Conservation (phyloP, 129 eudicot species). For the Ambrosia artemisiifolia region DNA sequence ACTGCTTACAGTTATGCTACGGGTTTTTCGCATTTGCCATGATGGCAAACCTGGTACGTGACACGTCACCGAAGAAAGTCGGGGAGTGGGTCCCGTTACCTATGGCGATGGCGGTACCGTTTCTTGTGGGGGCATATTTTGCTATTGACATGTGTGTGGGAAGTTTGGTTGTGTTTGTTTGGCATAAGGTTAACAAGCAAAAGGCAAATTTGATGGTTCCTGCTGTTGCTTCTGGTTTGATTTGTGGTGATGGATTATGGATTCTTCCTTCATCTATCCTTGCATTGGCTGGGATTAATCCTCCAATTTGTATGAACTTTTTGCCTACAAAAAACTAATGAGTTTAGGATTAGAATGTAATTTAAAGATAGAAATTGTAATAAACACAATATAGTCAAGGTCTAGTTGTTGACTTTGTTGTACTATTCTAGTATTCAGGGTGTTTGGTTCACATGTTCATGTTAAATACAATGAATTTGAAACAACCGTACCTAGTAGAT, state of each 20-base stretch:
- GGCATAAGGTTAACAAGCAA: conserved; percentile 57
- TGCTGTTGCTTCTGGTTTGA: conserved; percentile 86
- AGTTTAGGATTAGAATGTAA: conserved; percentile 10
- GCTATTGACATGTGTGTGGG: conserved; percentile 91
- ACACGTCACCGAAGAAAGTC: conserved; percentile 26
- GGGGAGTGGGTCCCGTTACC: conserved; percentile 83
- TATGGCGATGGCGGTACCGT: conserved; percentile 98
- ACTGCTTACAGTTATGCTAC: conserved; percentile 79
- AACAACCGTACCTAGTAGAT: no score
- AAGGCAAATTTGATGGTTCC: conserved; percentile 78
- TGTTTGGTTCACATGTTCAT: not conserved
- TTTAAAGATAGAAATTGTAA: conserved; percentile 5
- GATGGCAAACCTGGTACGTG: conserved; percentile 54
- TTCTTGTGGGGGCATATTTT: conserved; percentile 84
- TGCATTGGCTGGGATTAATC: conserved; percentile 58
- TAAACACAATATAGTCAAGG: conserved; percentile 10
- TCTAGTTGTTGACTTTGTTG: not conserved
- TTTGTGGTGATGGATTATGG: conserved; percentile 93
- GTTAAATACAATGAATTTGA: no score
- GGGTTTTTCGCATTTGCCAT: conserved; percentile 82
- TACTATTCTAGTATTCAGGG: not conserved
- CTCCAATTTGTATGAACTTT: conserved; percentile 87
- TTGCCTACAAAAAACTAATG: conserved; percentile 26
- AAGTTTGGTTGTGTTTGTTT: conserved; percentile 65
- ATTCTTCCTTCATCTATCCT: conserved; percentile 74